Evolutionary conservation across 2,329 filamentous ascomycete genomes (phyloP).

Genomic region (Epichloe sp.): DNA sequence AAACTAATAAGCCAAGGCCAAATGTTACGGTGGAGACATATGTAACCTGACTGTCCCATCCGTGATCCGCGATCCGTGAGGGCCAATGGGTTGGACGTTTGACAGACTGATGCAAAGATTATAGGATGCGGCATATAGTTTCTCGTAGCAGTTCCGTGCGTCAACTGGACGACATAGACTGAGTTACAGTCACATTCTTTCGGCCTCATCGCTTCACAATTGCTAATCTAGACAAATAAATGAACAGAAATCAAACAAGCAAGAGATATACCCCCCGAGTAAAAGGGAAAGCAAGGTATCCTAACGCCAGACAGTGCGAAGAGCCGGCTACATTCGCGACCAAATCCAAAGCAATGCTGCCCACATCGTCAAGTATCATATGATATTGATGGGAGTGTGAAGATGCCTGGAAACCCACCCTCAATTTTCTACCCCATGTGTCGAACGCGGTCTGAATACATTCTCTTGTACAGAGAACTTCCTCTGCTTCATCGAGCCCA

Average conservation of each 20-base stretch:
- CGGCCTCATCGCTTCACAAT: not conserved
- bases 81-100: no score
- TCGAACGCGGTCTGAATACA: not conserved
- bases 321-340: not conserved
- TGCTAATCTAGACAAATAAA: not conserved
- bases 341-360: not conserved
- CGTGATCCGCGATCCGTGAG: no score
- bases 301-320: slow-evolving; percentile 8
- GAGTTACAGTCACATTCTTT: not conserved
- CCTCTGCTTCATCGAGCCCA: not conserved
- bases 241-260: not conserved
- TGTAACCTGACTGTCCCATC: no score
- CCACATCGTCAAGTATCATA: not conserved
- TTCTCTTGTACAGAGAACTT: not conserved
- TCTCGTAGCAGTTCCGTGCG: not conserved
- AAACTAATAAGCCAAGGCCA: no score
- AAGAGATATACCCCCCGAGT: not conserved
- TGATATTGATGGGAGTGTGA: not conserved
- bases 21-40: no score
- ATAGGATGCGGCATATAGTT: not conserved
- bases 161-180: not conserved
- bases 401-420: not conserved
- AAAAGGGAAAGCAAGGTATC: not conserved
- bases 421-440: not conserved
- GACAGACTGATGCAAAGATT: not conserved